Evolutionary conservation across 1,284 basidiomycete genomes (phyloP).

Genomic region (Athelia psychrophila): DNA sequence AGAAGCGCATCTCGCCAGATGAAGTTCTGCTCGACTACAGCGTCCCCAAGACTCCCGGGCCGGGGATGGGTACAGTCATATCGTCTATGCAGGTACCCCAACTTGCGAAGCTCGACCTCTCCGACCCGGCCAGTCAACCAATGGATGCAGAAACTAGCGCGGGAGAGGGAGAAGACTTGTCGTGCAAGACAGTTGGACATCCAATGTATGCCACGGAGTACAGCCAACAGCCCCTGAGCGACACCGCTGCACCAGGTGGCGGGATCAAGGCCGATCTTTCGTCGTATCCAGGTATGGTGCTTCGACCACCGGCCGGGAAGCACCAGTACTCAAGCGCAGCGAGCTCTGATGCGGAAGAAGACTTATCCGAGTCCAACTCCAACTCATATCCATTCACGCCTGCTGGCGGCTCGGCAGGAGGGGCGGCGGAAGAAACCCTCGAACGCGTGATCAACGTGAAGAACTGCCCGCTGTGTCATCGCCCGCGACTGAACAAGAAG

Average conservation of each 20-base stretch:
- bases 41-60: slow-evolving; percentile 46
- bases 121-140: slow-evolving; percentile 44
- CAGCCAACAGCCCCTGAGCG: slow-evolving; percentile 41
- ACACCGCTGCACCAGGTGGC: no score
- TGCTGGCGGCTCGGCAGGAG: slow-evolving; percentile 7
- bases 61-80: slow-evolving; percentile 31
- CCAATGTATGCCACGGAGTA: slow-evolving; percentile 40
- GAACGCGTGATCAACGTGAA: slow-evolving; percentile 95
- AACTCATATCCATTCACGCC: slow-evolving; percentile 20
- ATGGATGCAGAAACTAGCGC: no score
- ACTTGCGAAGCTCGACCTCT: slow-evolving; percentile 63
- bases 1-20: slow-evolving; percentile 50
- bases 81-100: slow-evolving; percentile 33
- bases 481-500: slow-evolving; percentile 80
- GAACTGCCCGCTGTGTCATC: slow-evolving; percentile 92
- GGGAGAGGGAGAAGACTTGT: slow-evolving; percentile 12
- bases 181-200: slow-evolving; percentile 27
- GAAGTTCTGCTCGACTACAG: slow-evolving; percentile 35
- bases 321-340: slow-evolving; percentile 38
- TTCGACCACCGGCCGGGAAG: slow-evolving; percentile 18
- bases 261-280: slow-evolving; percentile 40
- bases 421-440: slow-evolving; percentile 43
- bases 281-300: neutral
- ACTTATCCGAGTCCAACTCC: no score
- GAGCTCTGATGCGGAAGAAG: slow-evolving; percentile 34